phyloP scores from a whole-genome alignment of 2,329 filamentous ascomycete genomes.

The Monilinia vaccinii-corymbosi region DNA sequence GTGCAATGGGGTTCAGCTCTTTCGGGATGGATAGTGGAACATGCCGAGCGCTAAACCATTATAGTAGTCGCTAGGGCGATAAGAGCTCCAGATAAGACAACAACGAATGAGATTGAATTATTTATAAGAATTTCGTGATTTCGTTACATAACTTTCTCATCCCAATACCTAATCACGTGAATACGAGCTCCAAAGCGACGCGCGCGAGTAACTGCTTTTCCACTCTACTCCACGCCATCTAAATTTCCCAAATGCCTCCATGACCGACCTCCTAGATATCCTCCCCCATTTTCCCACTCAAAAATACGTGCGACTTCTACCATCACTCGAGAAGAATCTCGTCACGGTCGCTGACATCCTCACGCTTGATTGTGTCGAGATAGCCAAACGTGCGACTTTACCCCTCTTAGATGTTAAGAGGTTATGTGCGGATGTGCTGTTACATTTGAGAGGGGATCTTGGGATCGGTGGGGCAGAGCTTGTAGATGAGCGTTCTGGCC shows the following conservation, averaged over 20 bases:
- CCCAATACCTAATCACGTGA: not conserved
- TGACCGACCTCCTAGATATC: constrained; percentile 80
- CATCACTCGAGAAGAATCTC: constrained; percentile 67
- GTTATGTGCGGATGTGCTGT: constrained; percentile 57
- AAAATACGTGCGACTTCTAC: constrained; percentile 65
- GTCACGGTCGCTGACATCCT: constrained; percentile 79
- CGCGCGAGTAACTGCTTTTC: not conserved
- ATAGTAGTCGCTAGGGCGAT: not conserved
- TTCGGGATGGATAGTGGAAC: not conserved
- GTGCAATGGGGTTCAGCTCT: too few relatives aligned
- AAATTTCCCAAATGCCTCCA: constrained; percentile 34
- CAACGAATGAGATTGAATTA: too few relatives aligned
- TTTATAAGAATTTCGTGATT: not conserved
- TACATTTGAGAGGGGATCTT: constrained; percentile 54
- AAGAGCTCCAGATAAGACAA: not conserved
- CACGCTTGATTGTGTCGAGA: constrained; percentile 69
- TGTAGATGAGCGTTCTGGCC: constrained; percentile 1
- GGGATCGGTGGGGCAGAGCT: constrained; percentile 13
- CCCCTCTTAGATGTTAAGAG: constrained; percentile 73
- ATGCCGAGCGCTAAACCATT: not conserved
- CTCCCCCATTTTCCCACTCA: constrained; percentile 70
- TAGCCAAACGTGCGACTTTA: constrained; percentile 77
- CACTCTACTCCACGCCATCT: not conserved
- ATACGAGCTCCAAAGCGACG: not conserved
- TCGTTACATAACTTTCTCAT: not conserved